A percentile compares a stretch with the other conserved stretches of the same genome.
Conservation (phyloP, 2,329 filamentous ascomycete species). For the Verticillium dahliae region DNA sequence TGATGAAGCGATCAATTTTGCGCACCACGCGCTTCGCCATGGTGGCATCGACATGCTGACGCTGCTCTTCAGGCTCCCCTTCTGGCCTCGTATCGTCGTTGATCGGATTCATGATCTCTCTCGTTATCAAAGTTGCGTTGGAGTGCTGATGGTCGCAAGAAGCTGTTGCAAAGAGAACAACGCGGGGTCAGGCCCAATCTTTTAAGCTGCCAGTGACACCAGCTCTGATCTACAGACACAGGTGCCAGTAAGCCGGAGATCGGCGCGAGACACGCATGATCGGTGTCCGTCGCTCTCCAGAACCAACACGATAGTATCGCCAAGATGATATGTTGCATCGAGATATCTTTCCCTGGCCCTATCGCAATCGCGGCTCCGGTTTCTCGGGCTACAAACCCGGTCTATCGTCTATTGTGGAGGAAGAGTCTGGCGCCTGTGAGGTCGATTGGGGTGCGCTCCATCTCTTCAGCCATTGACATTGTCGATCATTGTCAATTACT, state of each 20-base stretch:
- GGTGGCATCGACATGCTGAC: slow-evolving; percentile 11
- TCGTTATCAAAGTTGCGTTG: background rate
- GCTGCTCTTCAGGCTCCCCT: slow-evolving; percentile 2
- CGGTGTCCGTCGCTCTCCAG: background rate
- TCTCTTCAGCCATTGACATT: background rate
- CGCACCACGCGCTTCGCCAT: slow-evolving; percentile 32
- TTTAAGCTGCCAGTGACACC: background rate
- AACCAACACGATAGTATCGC: background rate
- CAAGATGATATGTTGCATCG: background rate
- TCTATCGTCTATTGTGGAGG: background rate
- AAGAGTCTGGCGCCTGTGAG: background rate
- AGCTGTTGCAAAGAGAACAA: background rate
- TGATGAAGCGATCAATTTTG: slow-evolving; percentile 49
- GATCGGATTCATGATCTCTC: slow-evolving; percentile 5
- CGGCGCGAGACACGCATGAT: background rate
- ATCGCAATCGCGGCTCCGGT: background rate
- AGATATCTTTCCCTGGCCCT: background rate
- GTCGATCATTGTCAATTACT: background rate
- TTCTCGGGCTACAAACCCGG: background rate
- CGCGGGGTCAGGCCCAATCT: background rate
- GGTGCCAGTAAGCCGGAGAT: background rate
- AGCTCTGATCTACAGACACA: background rate
- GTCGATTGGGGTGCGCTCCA: background rate
- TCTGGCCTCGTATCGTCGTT: slow-evolving; percentile 1
- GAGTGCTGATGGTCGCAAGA: background rate